A percentile compares a stretch with the other conserved stretches of the same genome.
Evolutionary conservation across 306 rosid species (phyloP).

Genomic region (Mucuna pruriens): DNA sequence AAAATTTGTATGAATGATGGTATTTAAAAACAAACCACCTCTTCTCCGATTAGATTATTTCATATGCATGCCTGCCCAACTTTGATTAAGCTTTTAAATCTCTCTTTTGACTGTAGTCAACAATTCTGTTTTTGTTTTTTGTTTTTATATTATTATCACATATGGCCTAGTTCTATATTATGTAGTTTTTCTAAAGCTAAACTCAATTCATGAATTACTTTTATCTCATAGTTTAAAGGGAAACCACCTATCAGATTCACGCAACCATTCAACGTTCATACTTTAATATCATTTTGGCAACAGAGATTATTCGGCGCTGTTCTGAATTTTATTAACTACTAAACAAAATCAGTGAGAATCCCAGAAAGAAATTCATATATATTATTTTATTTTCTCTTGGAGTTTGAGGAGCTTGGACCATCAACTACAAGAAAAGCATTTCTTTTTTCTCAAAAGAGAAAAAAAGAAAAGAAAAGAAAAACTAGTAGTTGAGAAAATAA

Average conservation of each 20-base stretch:
- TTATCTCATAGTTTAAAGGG: slow-evolving; percentile 39
- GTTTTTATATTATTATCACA: slow-evolving; percentile 18
- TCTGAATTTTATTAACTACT: slow-evolving; percentile 25
- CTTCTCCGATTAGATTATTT: slow-evolving; percentile 30
- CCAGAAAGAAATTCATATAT: slow-evolving; percentile 35
- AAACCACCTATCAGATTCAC: slow-evolving; percentile 43
- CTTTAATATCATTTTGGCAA: slow-evolving; percentile 41
- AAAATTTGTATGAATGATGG: slow-evolving; percentile 32
- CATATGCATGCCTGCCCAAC: slow-evolving; percentile 35
- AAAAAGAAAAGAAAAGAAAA: not conserved
- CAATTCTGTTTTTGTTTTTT: not conserved
- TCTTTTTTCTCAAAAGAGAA: not conserved
- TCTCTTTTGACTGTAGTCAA: slow-evolving; percentile 43
- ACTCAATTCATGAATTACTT: slow-evolving; percentile 35
- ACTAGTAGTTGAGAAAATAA: slow-evolving; percentile 21
- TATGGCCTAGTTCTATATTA: slow-evolving; percentile 38
- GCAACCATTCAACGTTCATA: slow-evolving; percentile 32
- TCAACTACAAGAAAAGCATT: slow-evolving; percentile 8
- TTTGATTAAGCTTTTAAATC: slow-evolving; percentile 42
- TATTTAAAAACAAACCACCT: slow-evolving; percentile 31
- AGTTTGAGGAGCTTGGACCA: slow-evolving; percentile 44
- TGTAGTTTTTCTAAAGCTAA: slow-evolving; percentile 30
- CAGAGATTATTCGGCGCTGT: slow-evolving; percentile 34
- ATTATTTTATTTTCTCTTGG: slow-evolving; percentile 40
- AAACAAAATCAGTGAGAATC: slow-evolving; percentile 39